A percentile compares a stretch with the other conserved stretches of the same genome.
Conservation (phyloP, 768 basidiomycete genomes). For the Hortiboletus campestris region DNA sequence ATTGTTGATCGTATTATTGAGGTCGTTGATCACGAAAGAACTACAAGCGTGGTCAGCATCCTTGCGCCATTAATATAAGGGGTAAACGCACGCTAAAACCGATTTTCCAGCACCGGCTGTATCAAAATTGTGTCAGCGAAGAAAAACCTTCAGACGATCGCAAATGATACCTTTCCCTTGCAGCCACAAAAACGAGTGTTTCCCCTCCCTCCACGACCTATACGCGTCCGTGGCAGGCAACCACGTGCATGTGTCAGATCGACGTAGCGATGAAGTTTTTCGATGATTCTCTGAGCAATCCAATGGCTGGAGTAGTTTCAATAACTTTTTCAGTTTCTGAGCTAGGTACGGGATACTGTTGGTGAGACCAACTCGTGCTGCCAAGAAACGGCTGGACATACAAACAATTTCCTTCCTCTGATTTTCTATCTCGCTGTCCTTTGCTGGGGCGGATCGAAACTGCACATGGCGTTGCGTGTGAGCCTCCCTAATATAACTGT, state of each 20-base stretch:
- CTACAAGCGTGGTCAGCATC: no score
- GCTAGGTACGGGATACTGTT: not conserved
- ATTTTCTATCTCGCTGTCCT: not conserved
- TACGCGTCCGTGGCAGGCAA: not conserved
- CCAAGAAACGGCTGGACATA: not conserved
- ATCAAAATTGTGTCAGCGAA: no score
- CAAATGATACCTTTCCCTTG: slow-evolving; percentile 11
- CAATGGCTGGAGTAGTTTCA: not conserved
- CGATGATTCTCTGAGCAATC: not conserved
- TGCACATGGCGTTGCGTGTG: not conserved
- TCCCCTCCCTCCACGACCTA: slow-evolving; percentile 1
- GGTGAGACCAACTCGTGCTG: not conserved
- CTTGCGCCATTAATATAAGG: no score
- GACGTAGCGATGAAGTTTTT: not conserved
- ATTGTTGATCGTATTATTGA: not conserved
- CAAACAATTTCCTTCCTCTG: not conserved
- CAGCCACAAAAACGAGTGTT: slow-evolving; percentile 10
- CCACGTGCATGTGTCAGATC: slow-evolving; percentile 12
- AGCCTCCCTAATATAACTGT: not conserved
- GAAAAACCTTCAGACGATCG: no score
- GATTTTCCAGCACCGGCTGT: no score
- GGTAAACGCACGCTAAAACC: no score
- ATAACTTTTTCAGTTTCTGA: not conserved
- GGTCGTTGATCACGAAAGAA: no score
- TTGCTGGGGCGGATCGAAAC: not conserved